Evolutionary conservation across 257 asterid genomes (phyloP).

Genomic region (Euphrasia confusa): DNA sequence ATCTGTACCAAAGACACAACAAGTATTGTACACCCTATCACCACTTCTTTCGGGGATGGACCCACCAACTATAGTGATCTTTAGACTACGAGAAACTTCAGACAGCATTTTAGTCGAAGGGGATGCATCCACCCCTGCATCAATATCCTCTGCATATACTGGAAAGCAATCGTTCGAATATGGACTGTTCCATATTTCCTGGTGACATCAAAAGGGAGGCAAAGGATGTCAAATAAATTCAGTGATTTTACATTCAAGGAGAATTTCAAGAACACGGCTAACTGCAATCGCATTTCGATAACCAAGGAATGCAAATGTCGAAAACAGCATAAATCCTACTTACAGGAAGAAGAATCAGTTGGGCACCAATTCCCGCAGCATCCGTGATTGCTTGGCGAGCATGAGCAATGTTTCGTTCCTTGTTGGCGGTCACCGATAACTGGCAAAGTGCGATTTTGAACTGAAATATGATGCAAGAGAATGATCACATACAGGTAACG

Average conservation of each 20-base stretch:
- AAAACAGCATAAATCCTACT: slow-evolving; percentile 11
- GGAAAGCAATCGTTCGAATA: slow-evolving; percentile 82
- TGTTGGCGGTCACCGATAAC: slow-evolving; percentile 58
- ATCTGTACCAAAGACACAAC: slow-evolving; percentile 70
- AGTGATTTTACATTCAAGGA: slow-evolving; percentile 1
- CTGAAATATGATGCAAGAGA: slow-evolving; percentile 38
- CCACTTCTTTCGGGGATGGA: slow-evolving; percentile 78
- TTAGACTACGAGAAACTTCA: slow-evolving; percentile 53
- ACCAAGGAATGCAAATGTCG: slow-evolving; percentile 6
- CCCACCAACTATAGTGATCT: slow-evolving; percentile 78
- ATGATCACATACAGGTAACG: neutral
- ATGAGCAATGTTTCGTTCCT: slow-evolving; percentile 60
- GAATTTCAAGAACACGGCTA: slow-evolving; percentile 12
- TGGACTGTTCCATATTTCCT: slow-evolving; percentile 93
- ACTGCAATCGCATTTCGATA: neutral
- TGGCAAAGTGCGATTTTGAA: slow-evolving; percentile 87
- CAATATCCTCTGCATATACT: slow-evolving; percentile 78
- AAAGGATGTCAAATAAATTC: slow-evolving; percentile 13
- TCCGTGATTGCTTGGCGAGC: slow-evolving; percentile 58
- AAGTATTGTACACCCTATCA: slow-evolving; percentile 60
- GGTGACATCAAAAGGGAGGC: slow-evolving; percentile 21
- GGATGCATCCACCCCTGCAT: slow-evolving; percentile 56
- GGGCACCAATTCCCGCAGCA: slow-evolving; percentile 70
- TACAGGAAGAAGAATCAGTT: slow-evolving; percentile 80
- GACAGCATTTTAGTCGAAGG: slow-evolving; percentile 82